Conservation (phyloP, 2,329 filamentous ascomycete genomes). For the Stenocarpella maydis region DNA sequence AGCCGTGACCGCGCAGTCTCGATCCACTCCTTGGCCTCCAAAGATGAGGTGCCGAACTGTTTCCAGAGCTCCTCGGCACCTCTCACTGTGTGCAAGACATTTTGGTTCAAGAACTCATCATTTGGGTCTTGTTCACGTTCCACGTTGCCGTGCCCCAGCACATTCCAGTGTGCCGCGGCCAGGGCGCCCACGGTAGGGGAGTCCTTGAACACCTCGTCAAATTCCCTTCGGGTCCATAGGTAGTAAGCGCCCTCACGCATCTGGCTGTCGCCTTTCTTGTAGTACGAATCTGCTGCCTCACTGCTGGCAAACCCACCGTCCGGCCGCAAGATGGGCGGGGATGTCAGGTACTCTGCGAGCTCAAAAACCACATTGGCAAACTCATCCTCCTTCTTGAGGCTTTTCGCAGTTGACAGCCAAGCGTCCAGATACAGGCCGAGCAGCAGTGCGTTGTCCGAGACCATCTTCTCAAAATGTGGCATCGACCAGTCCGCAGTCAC, state of each 20-base stretch:
- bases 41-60: conserved; percentile 76
- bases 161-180: conserved; percentile 84
- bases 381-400: conserved; percentile 63
- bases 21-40: conserved; percentile 74
- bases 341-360: conserved; percentile 85
- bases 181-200: conserved; percentile 70
- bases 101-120: conserved; percentile 94
- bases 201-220: conserved; percentile 73
- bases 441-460: conserved; percentile 90
- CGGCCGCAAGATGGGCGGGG: conserved; percentile 69
- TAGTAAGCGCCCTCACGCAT: conserved; percentile 94
- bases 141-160: conserved; percentile 86
- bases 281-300: conserved; percentile 88
- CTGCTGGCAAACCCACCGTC: conserved; percentile 85
- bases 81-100: conserved; percentile 78
- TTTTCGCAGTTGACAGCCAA: conserved; percentile 65
- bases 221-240: conserved; percentile 89
- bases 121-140: conserved; percentile 83
- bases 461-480: conserved; percentile 97
- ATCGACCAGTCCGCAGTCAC: conserved; percentile 92
- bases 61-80: conserved; percentile 74
- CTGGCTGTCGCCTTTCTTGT: conserved; percentile 76
- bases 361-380: conserved; percentile 82
- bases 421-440: conserved; percentile 86
- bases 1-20: conserved; percentile 73